Base-by-base conservation (phyloP, 2,329 filamentous ascomycete species). In the Alternaria arbusti region DNA sequence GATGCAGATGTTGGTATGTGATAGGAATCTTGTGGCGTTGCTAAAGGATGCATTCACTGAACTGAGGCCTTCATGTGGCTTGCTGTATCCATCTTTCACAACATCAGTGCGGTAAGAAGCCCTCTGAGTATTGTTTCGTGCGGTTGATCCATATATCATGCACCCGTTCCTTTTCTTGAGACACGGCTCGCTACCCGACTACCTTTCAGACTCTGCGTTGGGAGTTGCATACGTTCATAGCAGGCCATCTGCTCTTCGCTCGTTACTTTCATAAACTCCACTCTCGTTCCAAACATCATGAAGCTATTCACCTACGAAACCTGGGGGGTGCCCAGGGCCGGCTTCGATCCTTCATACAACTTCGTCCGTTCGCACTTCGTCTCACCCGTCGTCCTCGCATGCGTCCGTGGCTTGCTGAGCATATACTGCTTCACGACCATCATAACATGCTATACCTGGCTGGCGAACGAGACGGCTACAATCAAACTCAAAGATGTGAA, bases 281-380 rank as follows among this genome's bases (percentile, higher is more conserved):
- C 49, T 13, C 7, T 23, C 20, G 7, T 22, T 23, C 12, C 50
- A 17, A 28, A 62, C 1, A 36, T 32, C 25, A 71, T 71, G 69
- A 54, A 64, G 28, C 9, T 71, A 7, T 65, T 70, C 55, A 62
- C 69, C 5, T 73, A 68, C 52, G 67, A 65, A 30, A 26, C 62
- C 26, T 75, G 67, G 65, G 73, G 70, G 15, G 49, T 74, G 30
- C 62, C 68, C n/a, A 57, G 59, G 3, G 46, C 47, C 10, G 70
- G 70, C 11, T 79, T 79, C 60, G 84, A 85, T 68, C 70, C 75
- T 7, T 73, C 85, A 32, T 85, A 90, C 77, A 87, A 89, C 59
- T 93, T 91, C 80, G 87, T 89, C 77, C 94, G 91, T 20, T 95
- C 92, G n/a, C 94, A 91, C 90, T 80, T 93, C 12, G 79, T 96